Conservation (phyloP, 2,329 filamentous ascomycete genomes). For the Alternaria hordeiaustralica region DNA sequence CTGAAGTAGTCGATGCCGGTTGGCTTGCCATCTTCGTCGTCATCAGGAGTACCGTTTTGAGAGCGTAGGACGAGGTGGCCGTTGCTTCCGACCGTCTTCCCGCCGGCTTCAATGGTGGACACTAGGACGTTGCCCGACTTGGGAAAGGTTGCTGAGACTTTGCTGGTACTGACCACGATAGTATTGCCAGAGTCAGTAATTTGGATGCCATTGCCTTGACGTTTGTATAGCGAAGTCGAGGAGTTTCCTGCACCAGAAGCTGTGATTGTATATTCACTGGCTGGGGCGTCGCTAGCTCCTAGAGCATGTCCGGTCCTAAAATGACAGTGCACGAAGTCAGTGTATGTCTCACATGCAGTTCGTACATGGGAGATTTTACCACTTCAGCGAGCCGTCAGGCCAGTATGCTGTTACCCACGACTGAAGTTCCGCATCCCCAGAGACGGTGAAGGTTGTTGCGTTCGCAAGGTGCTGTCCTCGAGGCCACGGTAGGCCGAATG, state of each 20-base stretch:
- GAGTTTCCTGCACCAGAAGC: conserved; percentile 34
- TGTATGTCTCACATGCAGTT: too few relatives aligned
- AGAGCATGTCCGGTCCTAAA: conserved; percentile 62
- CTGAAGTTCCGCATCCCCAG: conserved; percentile 49
- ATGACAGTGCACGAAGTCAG: too few relatives aligned
- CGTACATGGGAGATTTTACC: conserved; percentile 25
- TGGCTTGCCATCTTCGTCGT: conserved; percentile 46
- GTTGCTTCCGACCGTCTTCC: conserved; percentile 50
- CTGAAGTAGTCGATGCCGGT: conserved; percentile 51
- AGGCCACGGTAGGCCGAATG: conserved; percentile 51
- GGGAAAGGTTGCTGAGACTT: conserved; percentile 42
- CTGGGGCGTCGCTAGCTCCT: conserved; percentile 49
- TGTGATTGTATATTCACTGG: conserved; percentile 55
- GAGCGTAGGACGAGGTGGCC: conserved; percentile 59
- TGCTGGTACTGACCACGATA: conserved; percentile 42
- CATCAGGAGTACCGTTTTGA: conserved; percentile 56
- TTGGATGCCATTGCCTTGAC: conserved; percentile 28
- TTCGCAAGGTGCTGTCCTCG: conserved; percentile 47
- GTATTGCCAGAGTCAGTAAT: conserved; percentile 31
- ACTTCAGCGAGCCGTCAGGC: conserved; percentile 67
- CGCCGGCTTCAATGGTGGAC: conserved; percentile 42
- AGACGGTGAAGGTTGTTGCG: conserved; percentile 43
- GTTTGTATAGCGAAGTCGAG: conserved; percentile 10
- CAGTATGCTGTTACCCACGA: conserved; percentile 66
- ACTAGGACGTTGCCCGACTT: conserved; percentile 41